These are phyloP conservation scores for Cytidiella melzeri DNA, from an alignment of 768 basidiomycete species.

Conservation along the genomic window DNA sequence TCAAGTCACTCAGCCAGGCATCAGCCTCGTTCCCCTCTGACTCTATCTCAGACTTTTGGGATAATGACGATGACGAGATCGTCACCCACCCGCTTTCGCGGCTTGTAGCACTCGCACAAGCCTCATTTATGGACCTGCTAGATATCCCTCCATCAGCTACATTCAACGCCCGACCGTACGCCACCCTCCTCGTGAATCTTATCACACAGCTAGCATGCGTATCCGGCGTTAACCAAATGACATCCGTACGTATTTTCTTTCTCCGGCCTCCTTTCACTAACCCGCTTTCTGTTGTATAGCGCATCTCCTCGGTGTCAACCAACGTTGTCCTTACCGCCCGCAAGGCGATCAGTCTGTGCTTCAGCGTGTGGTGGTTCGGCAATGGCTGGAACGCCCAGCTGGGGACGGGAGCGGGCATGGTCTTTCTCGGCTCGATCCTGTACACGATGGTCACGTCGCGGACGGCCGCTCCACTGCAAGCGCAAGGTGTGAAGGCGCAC, in stretches of 20 bases:
- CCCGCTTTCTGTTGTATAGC: constrained; percentile 30
- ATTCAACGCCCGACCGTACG: constrained; percentile 35
- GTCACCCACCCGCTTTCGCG: neutral
- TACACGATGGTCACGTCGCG: constrained; percentile 32
- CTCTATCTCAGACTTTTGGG: neutral
- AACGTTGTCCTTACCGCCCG: constrained; percentile 75
- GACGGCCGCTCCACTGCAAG: constrained; percentile 3
- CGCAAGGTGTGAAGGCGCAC: neutral
- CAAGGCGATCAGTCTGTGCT: constrained; percentile 74
- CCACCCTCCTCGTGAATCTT: constrained; percentile 58
- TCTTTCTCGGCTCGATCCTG: constrained; percentile 60
- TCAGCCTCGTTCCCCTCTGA: constrained; percentile 19
- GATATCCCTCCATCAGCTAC: neutral
- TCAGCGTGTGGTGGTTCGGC: constrained; percentile 84
- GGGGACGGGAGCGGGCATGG: constrained; percentile 63
- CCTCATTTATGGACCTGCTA: neutral
- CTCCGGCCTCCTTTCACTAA: neutral
- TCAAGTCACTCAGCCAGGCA: constrained; percentile 38
- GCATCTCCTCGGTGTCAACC: constrained; percentile 75
- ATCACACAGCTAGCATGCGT: constrained; percentile 76
- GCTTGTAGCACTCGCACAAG: neutral
- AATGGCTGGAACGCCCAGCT: constrained; percentile 64
- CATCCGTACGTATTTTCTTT: constrained; percentile 49
- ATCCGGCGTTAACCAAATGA: constrained; percentile 73
- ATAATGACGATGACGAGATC: neutral